These are phyloP conservation scores for Globisporangium megalacanthum DNA, from an alignment of 352 stramenopile genomes.

Conservation along the genomic window DNA sequence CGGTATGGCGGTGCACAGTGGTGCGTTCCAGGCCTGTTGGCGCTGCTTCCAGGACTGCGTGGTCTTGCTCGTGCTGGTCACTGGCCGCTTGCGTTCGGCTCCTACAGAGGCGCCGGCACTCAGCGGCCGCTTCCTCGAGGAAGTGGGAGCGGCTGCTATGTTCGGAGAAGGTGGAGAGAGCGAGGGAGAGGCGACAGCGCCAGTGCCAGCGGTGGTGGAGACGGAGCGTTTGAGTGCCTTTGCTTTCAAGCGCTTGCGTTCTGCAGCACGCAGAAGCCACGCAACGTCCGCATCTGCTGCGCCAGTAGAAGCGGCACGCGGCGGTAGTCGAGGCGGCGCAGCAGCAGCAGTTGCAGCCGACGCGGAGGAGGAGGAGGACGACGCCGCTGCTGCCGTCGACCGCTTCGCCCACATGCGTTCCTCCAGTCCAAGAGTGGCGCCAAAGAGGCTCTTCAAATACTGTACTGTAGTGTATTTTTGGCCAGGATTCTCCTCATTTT, in stretches of 20 bases:
- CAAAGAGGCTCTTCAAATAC: neutral
- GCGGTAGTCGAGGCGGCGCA: neutral
- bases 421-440: neutral
- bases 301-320: neutral
- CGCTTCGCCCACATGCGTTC: slow-evolving; percentile 36
- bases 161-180: neutral
- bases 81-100: neutral
- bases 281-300: slow-evolving; percentile 16
- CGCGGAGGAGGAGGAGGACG: neutral
- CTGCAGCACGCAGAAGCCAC: slow-evolving; percentile 33
- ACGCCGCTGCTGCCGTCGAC: slow-evolving; percentile 1
- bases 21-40: slow-evolving; percentile 19
- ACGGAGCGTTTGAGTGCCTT: neutral
- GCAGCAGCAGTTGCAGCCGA: slow-evolving; percentile 3
- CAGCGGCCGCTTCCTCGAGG: slow-evolving; percentile 8
- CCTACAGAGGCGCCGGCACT: neutral
- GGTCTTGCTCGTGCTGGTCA: neutral
- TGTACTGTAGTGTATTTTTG: no score
- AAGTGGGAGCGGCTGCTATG: no score
- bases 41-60: slow-evolving; percentile 16
- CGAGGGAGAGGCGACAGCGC: neutral
- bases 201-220: neutral
- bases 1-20: neutral
- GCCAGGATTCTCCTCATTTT: no score
- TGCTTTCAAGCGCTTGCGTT: slow-evolving; percentile 26